These are phyloP conservation scores for Arthrinium phaeospermum DNA, from an alignment of 2,329 filamentous ascomycete species.

Conservation along the genomic window DNA sequence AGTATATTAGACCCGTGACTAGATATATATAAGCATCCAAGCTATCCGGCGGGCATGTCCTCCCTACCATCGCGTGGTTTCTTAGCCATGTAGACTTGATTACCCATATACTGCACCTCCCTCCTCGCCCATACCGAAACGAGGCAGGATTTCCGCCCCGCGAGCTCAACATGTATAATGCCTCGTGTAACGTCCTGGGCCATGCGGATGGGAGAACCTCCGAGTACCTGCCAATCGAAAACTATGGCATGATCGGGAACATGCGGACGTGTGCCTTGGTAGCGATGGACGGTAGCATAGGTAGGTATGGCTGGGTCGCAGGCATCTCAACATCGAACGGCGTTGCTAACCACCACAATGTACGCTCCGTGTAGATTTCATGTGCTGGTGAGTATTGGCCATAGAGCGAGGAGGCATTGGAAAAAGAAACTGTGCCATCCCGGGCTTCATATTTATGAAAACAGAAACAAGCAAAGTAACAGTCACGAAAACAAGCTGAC, in stretches of 20 bases:
- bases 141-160: neutral
- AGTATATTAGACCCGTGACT: neutral
- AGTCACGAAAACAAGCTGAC: neutral
- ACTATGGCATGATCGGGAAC: conserved; percentile 82
- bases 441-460: neutral
- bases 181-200: conserved; percentile 30
- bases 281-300: conserved; percentile 72
- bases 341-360: neutral
- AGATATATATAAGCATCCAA: neutral
- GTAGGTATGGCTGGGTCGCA: conserved; percentile 31
- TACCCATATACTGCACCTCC: neutral
- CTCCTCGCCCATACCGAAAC: neutral
- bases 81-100: neutral
- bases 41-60: neutral
- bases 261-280: conserved; percentile 81
- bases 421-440: neutral
- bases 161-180: conserved; percentile 1
- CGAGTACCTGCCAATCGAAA: conserved; percentile 69
- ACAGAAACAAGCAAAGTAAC: neutral
- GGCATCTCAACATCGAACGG: neutral
- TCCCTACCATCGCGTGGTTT: neutral
- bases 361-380: conserved; percentile 58
- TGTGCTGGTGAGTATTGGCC: conserved; percentile 67
- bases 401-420: neutral
- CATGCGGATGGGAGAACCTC: conserved; percentile 34